A percentile compares a stretch with the other conserved stretches of the same genome.
Evolutionary conservation across 805 yeast species (phyloP).

Genomic region (Myxozyma sirexii): DNA sequence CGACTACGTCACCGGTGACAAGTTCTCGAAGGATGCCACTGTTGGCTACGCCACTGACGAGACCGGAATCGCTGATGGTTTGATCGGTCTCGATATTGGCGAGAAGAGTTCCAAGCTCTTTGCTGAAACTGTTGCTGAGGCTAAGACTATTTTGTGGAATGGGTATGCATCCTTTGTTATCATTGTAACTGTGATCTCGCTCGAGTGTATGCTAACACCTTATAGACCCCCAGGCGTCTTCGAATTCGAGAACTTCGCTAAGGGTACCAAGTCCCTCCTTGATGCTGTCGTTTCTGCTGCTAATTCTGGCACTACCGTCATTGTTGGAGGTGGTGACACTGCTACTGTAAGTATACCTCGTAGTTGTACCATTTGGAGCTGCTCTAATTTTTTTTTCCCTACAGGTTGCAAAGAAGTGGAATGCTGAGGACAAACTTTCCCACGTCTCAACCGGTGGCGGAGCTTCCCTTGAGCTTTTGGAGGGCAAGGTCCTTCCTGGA

Average conservation of each 20-base stretch:
- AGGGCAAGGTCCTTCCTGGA: slow-evolving; percentile 99
- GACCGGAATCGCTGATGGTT: slow-evolving; percentile 91
- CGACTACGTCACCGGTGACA: slow-evolving; percentile 95
- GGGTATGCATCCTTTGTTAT: slow-evolving; percentile 49
- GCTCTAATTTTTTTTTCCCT: background rate
- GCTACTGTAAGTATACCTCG: slow-evolving; percentile 61
- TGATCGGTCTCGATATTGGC: slow-evolving; percentile 97
- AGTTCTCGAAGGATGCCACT: slow-evolving; percentile 88
- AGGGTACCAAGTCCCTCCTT: slow-evolving; percentile 87
- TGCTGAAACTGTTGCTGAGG: slow-evolving; percentile 79
- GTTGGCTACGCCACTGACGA: slow-evolving; percentile 81
- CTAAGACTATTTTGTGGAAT: slow-evolving; percentile 99
- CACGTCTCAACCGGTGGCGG: slow-evolving; percentile 99
- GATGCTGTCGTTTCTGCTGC: slow-evolving; percentile 87
- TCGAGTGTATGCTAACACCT: background rate
- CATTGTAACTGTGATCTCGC: background rate
- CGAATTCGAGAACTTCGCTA: slow-evolving; percentile 90
- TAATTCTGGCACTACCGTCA: slow-evolving; percentile 89
- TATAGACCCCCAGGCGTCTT: slow-evolving; percentile 93
- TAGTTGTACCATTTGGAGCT: too few species aligned
- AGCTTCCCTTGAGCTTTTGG: slow-evolving; percentile 97
- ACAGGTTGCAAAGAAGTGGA: slow-evolving; percentile 86
- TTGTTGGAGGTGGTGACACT: slow-evolving; percentile 98
- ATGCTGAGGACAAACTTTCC: slow-evolving; percentile 92
- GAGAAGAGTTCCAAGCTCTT: slow-evolving; percentile 82